phyloP scores from a whole-genome alignment of 73 alveolate genomes.

The Tetrahymena thermophila region DNA sequence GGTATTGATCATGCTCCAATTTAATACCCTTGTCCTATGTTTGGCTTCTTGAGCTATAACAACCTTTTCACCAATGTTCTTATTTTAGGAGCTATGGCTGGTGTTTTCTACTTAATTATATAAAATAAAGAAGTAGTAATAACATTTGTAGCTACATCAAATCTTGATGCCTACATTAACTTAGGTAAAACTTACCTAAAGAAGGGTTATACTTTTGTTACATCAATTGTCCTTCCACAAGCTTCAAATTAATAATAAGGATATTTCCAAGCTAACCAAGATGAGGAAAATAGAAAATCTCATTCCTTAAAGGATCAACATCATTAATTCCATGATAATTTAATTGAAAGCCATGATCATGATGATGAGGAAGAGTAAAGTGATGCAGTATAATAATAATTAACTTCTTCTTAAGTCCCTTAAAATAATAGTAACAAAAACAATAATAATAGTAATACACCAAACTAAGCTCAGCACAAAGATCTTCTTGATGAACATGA shows the following conservation, averaged over 20 bases:
- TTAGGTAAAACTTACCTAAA: not conserved
- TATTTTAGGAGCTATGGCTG: not conserved
- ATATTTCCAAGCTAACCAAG: not conserved
- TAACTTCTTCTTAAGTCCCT: not conserved
- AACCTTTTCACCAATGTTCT: not conserved
- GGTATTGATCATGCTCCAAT: constrained; percentile 71
- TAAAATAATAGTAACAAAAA: not conserved
- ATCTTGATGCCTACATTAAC: not conserved
- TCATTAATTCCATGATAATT: not conserved
- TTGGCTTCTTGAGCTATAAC: not conserved
- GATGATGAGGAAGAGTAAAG: not conserved
- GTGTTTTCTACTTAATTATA: not conserved
- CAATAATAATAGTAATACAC: not conserved
- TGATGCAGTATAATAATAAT: not conserved
- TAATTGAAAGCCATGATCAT: not conserved
- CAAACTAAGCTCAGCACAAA: not conserved
- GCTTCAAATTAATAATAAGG: not conserved
- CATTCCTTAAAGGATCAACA: not conserved
- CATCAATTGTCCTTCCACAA: not conserved
- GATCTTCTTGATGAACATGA: not conserved
- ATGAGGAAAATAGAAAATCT: not conserved
- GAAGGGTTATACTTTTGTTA: not conserved
- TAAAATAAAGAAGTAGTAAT: not conserved
- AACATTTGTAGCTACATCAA: not conserved
- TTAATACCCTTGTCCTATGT: constrained; percentile 49